Evolutionary conservation across 257 asterid species (phyloP).

Genomic region (Sherardia arvensis): DNA sequence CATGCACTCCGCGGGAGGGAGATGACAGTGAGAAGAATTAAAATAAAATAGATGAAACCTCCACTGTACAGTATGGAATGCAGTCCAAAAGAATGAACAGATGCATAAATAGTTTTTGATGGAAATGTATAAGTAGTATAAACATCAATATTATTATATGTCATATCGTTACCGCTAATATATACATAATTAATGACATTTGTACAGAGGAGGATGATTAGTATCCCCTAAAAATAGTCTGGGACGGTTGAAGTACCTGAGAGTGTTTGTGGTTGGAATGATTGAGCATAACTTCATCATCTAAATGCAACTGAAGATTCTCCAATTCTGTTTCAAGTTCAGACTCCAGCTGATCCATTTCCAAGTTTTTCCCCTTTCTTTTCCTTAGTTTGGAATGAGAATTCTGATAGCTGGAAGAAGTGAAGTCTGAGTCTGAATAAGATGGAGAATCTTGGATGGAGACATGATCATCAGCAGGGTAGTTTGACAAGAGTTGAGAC

Average conservation of each 20-base stretch:
- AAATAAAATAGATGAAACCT: too few species aligned
- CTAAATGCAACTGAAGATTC: constrained; percentile 35
- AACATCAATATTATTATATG: too few species aligned
- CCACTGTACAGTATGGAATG: too few species aligned
- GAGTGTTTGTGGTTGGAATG: constrained; percentile 18
- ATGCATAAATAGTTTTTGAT: too few species aligned
- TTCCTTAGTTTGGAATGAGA: neutral
- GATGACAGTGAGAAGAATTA: too few species aligned
- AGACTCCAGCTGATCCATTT: constrained; percentile 56
- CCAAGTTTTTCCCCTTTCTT: constrained; percentile 21
- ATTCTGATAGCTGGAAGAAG: constrained; percentile 17
- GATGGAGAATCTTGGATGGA: constrained; percentile 12
- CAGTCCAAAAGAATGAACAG: too few species aligned
- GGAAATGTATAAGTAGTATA: too few species aligned
- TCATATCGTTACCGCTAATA: too few species aligned
- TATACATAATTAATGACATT: too few species aligned
- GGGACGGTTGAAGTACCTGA: constrained; percentile 25
- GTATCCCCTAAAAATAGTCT: too few species aligned
- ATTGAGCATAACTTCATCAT: constrained; percentile 19
- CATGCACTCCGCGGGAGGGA: too few species aligned
- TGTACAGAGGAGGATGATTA: too few species aligned
- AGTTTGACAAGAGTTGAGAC: constrained; percentile 3
- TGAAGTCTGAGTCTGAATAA: constrained; percentile 19
- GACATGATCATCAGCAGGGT: constrained; percentile 6
- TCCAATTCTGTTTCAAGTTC: constrained; percentile 61